A percentile compares a stretch with the other conserved stretches of the same genome.
These are phyloP conservation scores for Colletotrichum graminicola DNA, from an alignment of 2,329 filamentous ascomycete species.

Conservation along the genomic window DNA sequence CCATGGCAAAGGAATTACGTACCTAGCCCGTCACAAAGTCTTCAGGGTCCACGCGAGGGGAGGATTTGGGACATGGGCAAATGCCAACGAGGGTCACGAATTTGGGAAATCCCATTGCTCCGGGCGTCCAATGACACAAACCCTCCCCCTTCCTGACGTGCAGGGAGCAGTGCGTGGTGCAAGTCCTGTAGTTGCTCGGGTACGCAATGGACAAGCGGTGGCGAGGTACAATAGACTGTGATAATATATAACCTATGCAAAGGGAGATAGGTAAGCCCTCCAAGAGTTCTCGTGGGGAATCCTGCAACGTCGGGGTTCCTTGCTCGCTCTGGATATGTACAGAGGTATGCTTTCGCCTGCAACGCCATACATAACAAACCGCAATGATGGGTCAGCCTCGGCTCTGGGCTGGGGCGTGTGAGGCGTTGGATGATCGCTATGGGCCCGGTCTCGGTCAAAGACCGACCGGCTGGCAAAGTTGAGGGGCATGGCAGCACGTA, in stretches of 20 bases:
- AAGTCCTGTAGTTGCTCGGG: neutral
- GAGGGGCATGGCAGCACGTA: neutral
- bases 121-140: conserved; percentile 13
- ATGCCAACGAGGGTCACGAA: conserved; percentile 15
- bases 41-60: conserved; percentile 27
- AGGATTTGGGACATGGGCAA: conserved; percentile 22
- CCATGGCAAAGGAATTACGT: neutral
- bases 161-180: conserved; percentile 6
- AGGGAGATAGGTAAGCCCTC: conserved; percentile 7
- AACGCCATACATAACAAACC: conserved; percentile 29
- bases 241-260: neutral
- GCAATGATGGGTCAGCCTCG: conserved; percentile 18
- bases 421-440: conserved; percentile 27
- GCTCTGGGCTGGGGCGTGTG: conserved; percentile 16
- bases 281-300: conserved; percentile 10
- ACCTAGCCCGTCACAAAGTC: neutral
- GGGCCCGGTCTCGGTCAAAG: conserved; percentile 33
- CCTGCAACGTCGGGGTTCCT: conserved; percentile 28
- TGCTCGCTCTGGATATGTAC: conserved; percentile 7
- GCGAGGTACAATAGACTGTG: neutral
- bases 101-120: conserved; percentile 23
- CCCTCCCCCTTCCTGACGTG: conserved; percentile 1
- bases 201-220: conserved; percentile 1
- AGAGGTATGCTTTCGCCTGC: neutral
- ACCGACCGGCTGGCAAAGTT: conserved; percentile 32